phyloP scores from a whole-genome alignment of 148 eudicot species.

The Rhododendron ovatum region DNA sequence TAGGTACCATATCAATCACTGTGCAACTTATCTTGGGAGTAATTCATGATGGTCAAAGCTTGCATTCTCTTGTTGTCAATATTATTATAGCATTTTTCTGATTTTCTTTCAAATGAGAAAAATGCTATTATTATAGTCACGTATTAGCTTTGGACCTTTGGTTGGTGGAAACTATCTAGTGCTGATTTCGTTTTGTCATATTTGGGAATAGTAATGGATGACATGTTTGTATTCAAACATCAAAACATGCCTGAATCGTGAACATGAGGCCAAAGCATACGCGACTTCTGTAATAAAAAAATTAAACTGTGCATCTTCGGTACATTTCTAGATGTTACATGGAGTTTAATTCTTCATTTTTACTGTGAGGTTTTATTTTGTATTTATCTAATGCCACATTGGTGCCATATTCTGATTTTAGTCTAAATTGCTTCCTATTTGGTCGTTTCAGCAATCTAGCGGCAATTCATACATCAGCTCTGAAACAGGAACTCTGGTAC shows the following conservation, averaged over 20 bases:
- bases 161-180: background rate
- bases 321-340: background rate
- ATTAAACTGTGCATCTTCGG: background rate
- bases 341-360: background rate
- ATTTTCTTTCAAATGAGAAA: background rate
- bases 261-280: background rate
- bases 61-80: background rate
- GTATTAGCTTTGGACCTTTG: background rate
- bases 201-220: background rate
- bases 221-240: background rate
- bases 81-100: background rate
- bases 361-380: background rate
- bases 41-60: background rate
- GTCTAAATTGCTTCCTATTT: conserved; percentile 1
- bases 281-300: background rate
- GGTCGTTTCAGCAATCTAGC: conserved; percentile 68
- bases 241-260: background rate
- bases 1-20: background rate
- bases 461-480: conserved; percentile 49
- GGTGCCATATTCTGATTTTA: background rate
- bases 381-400: background rate
- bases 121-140: background rate
- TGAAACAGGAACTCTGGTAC: conserved; percentile 86
- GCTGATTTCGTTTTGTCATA: background rate
- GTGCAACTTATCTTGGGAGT: background rate